These are phyloP conservation scores for Wickerhamiella azymoides DNA, from an alignment of 805 yeast genomes.

Conservation along the genomic window DNA sequence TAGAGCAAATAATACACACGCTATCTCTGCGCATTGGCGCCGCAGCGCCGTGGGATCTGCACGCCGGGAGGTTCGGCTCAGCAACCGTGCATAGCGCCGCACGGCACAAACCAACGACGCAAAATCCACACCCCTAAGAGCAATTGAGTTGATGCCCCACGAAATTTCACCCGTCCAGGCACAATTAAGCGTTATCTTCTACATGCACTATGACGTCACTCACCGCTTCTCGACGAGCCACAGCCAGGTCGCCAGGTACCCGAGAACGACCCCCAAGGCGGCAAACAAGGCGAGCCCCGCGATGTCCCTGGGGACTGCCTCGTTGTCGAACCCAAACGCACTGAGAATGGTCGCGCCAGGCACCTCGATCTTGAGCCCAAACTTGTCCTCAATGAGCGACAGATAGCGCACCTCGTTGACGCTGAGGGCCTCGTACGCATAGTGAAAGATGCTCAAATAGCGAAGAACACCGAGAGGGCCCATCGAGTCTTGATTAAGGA, in stretches of 20 bases:
- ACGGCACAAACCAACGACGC: no score
- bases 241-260: conserved; percentile 60
- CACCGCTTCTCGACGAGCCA: conserved; percentile 65
- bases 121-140: background rate
- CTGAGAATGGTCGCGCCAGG: conserved; percentile 96
- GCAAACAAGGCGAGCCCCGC: conserved; percentile 45
- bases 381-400: conserved; percentile 73
- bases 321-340: conserved; percentile 85
- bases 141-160: no score
- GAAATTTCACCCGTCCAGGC: no score
- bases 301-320: conserved; percentile 58
- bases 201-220: background rate
- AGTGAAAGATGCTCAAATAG: conserved; percentile 82
- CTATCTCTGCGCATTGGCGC: no score
- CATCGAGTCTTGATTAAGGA: conserved; percentile 66
- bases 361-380: conserved; percentile 84
- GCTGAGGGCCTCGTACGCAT: conserved; percentile 84
- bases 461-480: conserved; percentile 46
- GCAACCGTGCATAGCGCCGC: no score
- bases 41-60: no score
- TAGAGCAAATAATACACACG: no score
- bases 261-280: conserved; percentile 44
- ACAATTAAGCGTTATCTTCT: no score
- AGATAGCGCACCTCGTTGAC: conserved; percentile 87
- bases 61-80: no score